A percentile compares a stretch with the other conserved stretches of the same genome.
phyloP scores from a whole-genome alignment of 2,329 filamentous ascomycete genomes.

The Truncatella angustata region DNA sequence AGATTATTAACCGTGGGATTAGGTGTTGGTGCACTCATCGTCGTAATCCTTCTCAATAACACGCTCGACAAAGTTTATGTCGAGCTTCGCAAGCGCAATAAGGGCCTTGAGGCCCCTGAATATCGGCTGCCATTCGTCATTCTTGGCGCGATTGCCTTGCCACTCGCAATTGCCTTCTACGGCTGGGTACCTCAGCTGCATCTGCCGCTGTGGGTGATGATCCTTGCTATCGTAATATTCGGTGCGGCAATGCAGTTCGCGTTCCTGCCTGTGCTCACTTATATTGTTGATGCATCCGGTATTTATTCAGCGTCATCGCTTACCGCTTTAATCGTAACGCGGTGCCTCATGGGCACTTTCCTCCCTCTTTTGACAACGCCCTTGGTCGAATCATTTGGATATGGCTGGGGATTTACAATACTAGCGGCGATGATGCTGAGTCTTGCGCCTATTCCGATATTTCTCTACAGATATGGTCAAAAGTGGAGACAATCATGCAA shows the following conservation, averaged over 20 bases:
- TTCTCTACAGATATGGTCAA: constrained; percentile 49
- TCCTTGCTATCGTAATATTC: constrained; percentile 42
- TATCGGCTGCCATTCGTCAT: constrained; percentile 52
- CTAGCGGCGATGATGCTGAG: constrained; percentile 39
- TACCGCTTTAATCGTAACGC: constrained; percentile 53
- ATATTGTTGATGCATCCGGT: constrained; percentile 56
- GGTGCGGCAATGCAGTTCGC: constrained; percentile 45
- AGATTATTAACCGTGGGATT: constrained; percentile 10
- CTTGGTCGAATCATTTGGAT: constrained; percentile 46
- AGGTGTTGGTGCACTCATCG: constrained; percentile 48
- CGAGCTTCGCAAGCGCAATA: constrained; percentile 37
- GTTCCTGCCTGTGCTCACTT: constrained; percentile 50
- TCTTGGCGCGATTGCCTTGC: constrained; percentile 43
- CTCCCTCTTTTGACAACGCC: constrained; percentile 51
- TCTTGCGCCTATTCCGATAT: constrained; percentile 49
- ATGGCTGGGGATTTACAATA: constrained; percentile 48
- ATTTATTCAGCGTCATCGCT: constrained; percentile 56
- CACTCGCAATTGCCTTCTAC: constrained; percentile 43
- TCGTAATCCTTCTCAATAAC: constrained; percentile 48
- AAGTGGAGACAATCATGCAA: constrained; percentile 49
- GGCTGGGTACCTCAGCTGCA: constrained; percentile 48
- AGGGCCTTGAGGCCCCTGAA: constrained; percentile 47
- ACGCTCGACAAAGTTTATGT: constrained; percentile 54
- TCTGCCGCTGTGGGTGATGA: constrained; percentile 40
- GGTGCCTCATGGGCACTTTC: constrained; percentile 56